These are phyloP conservation scores for Hirschfeldia incana DNA, from an alignment of 345 rosid species.

Conservation along the genomic window DNA sequence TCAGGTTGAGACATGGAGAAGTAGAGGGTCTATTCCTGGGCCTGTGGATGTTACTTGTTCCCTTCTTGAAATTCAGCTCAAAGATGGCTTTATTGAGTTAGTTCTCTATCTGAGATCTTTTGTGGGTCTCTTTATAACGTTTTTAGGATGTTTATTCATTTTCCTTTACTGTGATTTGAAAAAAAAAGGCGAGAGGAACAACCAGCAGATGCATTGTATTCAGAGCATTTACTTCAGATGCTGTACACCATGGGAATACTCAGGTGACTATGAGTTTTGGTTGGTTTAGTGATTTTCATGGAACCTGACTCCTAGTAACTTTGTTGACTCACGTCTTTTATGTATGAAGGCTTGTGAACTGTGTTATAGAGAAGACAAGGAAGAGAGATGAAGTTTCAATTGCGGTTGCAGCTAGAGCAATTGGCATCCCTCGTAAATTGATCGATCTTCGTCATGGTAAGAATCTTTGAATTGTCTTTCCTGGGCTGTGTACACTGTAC, in stretches of 20 bases:
- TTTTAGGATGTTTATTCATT: neutral
- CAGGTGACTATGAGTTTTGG: constrained; percentile 53
- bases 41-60: constrained; percentile 84
- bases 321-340: neutral
- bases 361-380: constrained; percentile 84
- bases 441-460: constrained; percentile 97
- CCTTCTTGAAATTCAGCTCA: constrained; percentile 70
- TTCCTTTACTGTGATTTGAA: neutral
- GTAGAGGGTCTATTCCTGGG: constrained; percentile 81
- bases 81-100: constrained; percentile 74
- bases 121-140: neutral
- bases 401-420: constrained; percentile 82
- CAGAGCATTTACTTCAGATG: constrained; percentile 79
- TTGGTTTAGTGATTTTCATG: neutral
- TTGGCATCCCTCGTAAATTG: constrained; percentile 79
- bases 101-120: neutral
- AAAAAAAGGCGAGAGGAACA: constrained; percentile 47
- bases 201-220: constrained; percentile 47
- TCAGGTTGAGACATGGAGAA: constrained; percentile 79
- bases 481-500: neutral
- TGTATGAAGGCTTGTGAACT: constrained; percentile 79
- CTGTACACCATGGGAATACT: constrained; percentile 79
- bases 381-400: constrained; percentile 65
- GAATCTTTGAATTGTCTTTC: constrained; percentile 10
- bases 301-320: neutral